These are phyloP conservation scores for Bullera alba DNA, from an alignment of 768 basidiomycete species.

Conservation along the genomic window DNA sequence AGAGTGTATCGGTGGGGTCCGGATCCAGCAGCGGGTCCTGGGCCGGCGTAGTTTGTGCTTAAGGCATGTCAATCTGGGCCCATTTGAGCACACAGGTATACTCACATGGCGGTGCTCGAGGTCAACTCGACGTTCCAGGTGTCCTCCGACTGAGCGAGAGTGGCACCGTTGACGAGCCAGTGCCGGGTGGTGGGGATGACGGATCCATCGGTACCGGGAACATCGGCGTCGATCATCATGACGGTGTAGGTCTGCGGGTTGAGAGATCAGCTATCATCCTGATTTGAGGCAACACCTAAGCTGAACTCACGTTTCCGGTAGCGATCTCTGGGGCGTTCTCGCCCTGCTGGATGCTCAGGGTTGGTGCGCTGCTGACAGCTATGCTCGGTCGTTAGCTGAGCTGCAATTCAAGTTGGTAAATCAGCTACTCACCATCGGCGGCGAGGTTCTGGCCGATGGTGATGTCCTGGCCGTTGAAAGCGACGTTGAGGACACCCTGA, in stretches of 20 bases:
- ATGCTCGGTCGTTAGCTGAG: slow-evolving; percentile 5
- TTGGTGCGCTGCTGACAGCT: slow-evolving; percentile 59
- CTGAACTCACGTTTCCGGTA: slow-evolving; percentile 42
- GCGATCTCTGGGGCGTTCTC: slow-evolving; percentile 51
- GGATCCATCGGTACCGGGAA: slow-evolving; percentile 57
- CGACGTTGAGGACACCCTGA: slow-evolving; percentile 54
- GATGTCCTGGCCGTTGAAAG: slow-evolving; percentile 52
- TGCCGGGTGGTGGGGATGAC: slow-evolving; percentile 55
- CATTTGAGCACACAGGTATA: slow-evolving; percentile 18
- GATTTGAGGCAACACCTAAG: neutral
- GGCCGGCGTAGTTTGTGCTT: slow-evolving; percentile 65
- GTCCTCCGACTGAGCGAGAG: slow-evolving; percentile 30
- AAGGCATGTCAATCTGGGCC: slow-evolving; percentile 25
- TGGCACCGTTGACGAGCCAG: slow-evolving; percentile 68
- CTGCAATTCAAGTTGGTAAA: neutral
- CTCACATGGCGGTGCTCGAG: slow-evolving; percentile 35
- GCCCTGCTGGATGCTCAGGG: slow-evolving; percentile 53
- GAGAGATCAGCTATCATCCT: neutral
- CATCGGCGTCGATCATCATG: slow-evolving; percentile 67
- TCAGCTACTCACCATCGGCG: slow-evolving; percentile 52
- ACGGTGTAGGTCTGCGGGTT: slow-evolving; percentile 53
- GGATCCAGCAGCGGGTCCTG: slow-evolving; percentile 60
- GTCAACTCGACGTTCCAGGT: slow-evolving; percentile 34
- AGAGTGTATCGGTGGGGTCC: slow-evolving; percentile 73
- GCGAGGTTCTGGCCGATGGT: slow-evolving; percentile 58